Evolutionary conservation across 1,284 basidiomycete species (phyloP).

Genomic region (Porodaedalea pini): DNA sequence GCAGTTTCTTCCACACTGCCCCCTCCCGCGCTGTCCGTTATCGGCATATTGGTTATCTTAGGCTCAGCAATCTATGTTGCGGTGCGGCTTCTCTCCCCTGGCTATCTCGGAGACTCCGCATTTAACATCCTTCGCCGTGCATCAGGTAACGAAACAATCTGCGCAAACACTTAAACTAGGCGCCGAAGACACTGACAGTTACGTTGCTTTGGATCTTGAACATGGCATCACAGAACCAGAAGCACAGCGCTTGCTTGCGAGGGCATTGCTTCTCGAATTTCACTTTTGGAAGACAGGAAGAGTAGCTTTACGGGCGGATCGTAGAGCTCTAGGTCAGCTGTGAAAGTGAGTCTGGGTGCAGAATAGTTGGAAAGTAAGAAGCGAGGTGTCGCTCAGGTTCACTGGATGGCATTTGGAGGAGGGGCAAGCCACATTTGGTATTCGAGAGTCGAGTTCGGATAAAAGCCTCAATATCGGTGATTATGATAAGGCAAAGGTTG

Average conservation of each 20-base stretch:
- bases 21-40: constrained; percentile 49
- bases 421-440: too few relatives aligned
- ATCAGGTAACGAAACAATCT: constrained; percentile 11
- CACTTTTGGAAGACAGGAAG: too few relatives aligned
- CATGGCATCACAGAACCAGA: constrained; percentile 6
- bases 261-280: too few relatives aligned
- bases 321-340: too few relatives aligned
- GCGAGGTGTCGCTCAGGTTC: too few relatives aligned
- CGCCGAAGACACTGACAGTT: not conserved
- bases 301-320: too few relatives aligned
- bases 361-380: too few relatives aligned
- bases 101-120: not conserved
- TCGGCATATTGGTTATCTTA: constrained; percentile 57
- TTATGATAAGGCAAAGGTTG: too few relatives aligned
- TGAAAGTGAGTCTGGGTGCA: too few relatives aligned
- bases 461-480: too few relatives aligned
- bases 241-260: constrained; percentile 3
- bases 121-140: not conserved
- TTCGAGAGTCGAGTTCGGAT: too few relatives aligned
- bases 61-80: constrained; percentile 58
- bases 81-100: constrained; percentile 32
- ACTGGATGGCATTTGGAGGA: too few relatives aligned
- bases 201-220: constrained; percentile 7
- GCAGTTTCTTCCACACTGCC: constrained; percentile 53
- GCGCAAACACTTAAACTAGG: constrained; percentile 1